Percentiles rank a stretch among this genome's conserved stretches.
Conservation (phyloP, 2,329 filamentous ascomycete species). For the Chrysoporthe cubensis region DNA sequence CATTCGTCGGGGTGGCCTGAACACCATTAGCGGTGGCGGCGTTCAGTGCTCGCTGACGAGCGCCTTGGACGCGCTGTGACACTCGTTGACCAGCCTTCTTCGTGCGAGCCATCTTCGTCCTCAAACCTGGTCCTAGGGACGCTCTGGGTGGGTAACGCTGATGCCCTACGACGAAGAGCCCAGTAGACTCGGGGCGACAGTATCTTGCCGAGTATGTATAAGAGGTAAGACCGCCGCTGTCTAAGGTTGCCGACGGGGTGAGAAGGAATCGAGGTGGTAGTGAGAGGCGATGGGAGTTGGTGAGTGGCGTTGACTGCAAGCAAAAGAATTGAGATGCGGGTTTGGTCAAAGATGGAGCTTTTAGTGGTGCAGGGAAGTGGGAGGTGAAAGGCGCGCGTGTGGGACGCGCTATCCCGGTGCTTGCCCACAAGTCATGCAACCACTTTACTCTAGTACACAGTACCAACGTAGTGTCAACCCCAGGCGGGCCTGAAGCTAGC, state of each 20-base stretch:
- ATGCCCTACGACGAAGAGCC: not conserved
- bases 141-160: not conserved
- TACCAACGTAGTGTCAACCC: not conserved
- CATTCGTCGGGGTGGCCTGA: not conserved
- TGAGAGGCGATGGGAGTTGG: not conserved
- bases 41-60: not conserved
- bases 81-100: not conserved
- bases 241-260: not conserved
- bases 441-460: conserved; percentile 5
- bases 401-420: conserved; percentile 14
- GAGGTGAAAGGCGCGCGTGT: conserved; percentile 2
- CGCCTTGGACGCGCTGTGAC: not conserved
- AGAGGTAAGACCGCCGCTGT: not conserved
- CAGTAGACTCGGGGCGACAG: not conserved
- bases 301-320: not conserved
- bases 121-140: not conserved
- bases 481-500: not conserved
- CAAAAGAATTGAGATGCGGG: not conserved
- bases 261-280: not conserved
- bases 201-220: not conserved
- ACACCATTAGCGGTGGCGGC: not conserved
- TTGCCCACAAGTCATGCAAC: conserved; percentile 1
- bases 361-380: not conserved
- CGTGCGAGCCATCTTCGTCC: not conserved
- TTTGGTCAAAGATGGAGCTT: not conserved